Evolutionary conservation across 768 basidiomycete genomes (phyloP).

Genomic region (Sporobolomyces phaffii): DNA sequence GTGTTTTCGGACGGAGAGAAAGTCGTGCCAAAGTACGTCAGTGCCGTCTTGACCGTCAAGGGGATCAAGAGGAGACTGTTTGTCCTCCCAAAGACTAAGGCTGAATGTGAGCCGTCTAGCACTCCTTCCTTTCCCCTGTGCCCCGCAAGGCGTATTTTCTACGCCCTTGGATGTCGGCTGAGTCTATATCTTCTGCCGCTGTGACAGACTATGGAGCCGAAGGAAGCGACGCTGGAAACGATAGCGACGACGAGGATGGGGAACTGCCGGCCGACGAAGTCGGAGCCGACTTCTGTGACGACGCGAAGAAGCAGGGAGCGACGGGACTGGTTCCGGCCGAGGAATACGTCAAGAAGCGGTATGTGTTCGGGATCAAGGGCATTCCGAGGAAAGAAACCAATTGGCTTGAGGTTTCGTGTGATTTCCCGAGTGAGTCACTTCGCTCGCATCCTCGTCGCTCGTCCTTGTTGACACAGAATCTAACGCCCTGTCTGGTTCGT

Average conservation of each 20-base stretch:
- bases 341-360: conserved; percentile 66
- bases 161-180: no score
- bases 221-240: conserved; percentile 26
- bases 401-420: conserved; percentile 92
- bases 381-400: conserved; percentile 68
- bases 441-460: conserved; percentile 39
- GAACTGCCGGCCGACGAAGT: conserved; percentile 77
- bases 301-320: conserved; percentile 64
- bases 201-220: conserved; percentile 28
- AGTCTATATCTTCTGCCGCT: no score
- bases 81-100: conserved; percentile 64
- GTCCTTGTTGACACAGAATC: background rate
- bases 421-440: conserved; percentile 75
- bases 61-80: conserved; percentile 85
- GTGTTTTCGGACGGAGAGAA: conserved; percentile 48
- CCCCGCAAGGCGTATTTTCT: no score
- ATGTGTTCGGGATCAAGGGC: conserved; percentile 81
- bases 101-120: conserved; percentile 18
- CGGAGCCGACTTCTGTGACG: conserved; percentile 68
- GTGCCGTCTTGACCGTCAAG: conserved; percentile 78
- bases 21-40: conserved; percentile 55
- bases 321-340: conserved; percentile 68
- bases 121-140: no score
- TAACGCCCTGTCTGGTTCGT: background rate
- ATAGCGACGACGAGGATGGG: conserved; percentile 52